Conservation (phyloP, 2,329 filamentous ascomycete species). For the Pseudocercospora fuligena region DNA sequence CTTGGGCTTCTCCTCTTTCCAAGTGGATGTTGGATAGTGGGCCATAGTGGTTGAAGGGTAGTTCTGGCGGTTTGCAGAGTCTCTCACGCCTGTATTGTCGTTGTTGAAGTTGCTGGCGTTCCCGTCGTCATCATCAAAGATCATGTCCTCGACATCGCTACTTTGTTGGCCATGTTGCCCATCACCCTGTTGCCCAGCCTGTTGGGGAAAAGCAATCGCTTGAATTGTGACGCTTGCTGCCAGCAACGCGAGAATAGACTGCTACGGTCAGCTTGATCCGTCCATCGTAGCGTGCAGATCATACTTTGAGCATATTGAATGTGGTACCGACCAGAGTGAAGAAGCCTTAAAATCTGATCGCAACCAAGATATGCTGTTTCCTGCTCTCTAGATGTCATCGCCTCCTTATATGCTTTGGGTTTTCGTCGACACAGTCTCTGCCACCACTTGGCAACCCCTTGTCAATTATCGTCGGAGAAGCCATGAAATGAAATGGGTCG, state of each 20-base stretch:
- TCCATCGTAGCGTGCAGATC: too few species aligned
- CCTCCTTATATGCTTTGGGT: neutral
- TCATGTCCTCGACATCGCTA: too few species aligned
- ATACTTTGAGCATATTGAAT: neutral
- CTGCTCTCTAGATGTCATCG: neutral
- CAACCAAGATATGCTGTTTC: neutral
- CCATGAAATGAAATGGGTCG: neutral
- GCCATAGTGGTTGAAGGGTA: neutral
- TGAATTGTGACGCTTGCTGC: constrained; percentile 14
- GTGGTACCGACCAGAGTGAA: too few species aligned
- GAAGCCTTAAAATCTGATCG: too few species aligned
- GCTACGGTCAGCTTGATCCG: constrained; percentile 1
- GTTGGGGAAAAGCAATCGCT: constrained; percentile 11
- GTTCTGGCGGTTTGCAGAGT: neutral
- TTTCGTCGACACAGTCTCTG: neutral
- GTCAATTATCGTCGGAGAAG: neutral
- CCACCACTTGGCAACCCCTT: neutral
- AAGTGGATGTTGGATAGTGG: neutral
- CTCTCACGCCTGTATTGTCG: neutral
- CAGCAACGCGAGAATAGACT: constrained; percentile 17
- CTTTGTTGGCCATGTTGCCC: neutral
- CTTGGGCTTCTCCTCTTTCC: neutral
- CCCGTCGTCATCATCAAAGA: neutral
- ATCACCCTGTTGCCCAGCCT: neutral
- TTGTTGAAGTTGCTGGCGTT: neutral